These are phyloP conservation scores for Drechslerella stenobrocha DNA, from an alignment of 2,329 filamentous ascomycete genomes.

Conservation along the genomic window DNA sequence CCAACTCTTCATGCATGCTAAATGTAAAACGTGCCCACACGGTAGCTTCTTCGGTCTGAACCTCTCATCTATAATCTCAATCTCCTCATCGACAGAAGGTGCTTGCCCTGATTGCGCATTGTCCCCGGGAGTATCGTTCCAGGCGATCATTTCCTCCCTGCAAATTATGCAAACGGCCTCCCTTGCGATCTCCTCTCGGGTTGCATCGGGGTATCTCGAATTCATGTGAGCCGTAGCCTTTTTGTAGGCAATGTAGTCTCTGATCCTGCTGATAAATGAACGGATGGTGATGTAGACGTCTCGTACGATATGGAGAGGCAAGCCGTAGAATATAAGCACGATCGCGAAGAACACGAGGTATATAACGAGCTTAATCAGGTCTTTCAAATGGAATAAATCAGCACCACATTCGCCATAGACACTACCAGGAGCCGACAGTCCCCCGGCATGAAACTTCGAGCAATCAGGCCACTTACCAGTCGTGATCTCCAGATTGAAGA, in stretches of 20 bases:
- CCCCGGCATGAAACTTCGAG: too few relatives aligned
- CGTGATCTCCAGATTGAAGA: constrained; percentile 82
- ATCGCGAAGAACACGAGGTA: constrained; percentile 93
- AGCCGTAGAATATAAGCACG: constrained; percentile 86
- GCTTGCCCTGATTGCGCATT: constrained; percentile 52
- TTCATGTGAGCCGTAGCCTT: constrained; percentile 95
- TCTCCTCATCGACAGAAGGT: constrained; percentile 53
- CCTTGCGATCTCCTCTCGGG: constrained; percentile 75
- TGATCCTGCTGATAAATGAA: constrained; percentile 86
- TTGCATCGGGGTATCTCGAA: constrained; percentile 83
- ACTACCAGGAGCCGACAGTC: too few relatives aligned
- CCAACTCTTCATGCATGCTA: constrained; percentile 94
- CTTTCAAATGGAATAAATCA: constrained; percentile 57
- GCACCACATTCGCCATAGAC: too few relatives aligned
- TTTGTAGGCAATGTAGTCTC: constrained; percentile 84
- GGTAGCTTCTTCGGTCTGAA: constrained; percentile 91
- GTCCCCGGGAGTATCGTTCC: constrained; percentile 62
- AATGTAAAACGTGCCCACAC: constrained; percentile 92
- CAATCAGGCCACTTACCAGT: constrained; percentile 75
- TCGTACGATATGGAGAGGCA: constrained; percentile 94
- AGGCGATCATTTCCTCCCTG: constrained; percentile 89
- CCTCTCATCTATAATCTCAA: constrained; percentile 58
- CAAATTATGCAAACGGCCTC: constrained; percentile 98
- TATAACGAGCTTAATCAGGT: constrained; percentile 86
- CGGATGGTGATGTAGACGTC: constrained; percentile 92